A percentile compares a stretch with the other conserved stretches of the same genome.
phyloP scores from a whole-genome alignment of 176 grass and related monocot species.

The Typha latifolia region DNA sequence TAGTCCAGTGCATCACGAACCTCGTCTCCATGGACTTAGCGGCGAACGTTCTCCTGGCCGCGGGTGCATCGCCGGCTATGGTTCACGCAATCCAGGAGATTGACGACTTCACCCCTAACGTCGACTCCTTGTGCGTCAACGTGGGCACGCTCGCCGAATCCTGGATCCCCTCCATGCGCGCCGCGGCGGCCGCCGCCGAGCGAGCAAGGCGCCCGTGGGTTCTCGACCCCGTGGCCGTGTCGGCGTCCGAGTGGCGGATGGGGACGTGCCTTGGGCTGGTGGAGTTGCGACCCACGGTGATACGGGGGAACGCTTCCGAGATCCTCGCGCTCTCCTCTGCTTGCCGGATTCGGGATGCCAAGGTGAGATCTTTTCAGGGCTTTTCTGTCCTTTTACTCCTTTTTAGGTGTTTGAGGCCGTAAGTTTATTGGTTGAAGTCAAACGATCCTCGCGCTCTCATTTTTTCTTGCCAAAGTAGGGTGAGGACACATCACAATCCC shows the following conservation, averaged over 20 bases:
- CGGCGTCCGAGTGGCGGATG: conserved; percentile 66
- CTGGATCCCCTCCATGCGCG: conserved; percentile 77
- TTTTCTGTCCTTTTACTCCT: neutral
- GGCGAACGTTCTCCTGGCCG: conserved; percentile 63
- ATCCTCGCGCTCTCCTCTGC: conserved; percentile 68
- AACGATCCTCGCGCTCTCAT: no score
- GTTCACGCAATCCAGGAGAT: conserved; percentile 64
- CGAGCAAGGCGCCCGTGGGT: conserved; percentile 60
- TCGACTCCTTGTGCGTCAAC: conserved; percentile 59
- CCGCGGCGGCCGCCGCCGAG: conserved; percentile 25
- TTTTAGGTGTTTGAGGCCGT: neutral
- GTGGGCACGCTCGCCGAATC: conserved; percentile 65
- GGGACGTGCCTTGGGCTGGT: conserved; percentile 65
- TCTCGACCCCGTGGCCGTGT: conserved; percentile 64
- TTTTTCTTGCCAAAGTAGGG: no score
- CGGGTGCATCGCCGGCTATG: conserved; percentile 81
- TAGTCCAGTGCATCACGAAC: conserved; percentile 95
- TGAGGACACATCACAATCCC: no score
- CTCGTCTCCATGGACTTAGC: conserved; percentile 84
- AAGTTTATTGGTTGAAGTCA: neutral
- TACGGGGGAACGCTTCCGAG: conserved; percentile 82
- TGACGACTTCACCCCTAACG: conserved; percentile 66
- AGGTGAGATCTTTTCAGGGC: conserved; percentile 27
- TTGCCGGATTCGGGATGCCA: conserved; percentile 26
- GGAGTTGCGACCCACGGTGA: conserved; percentile 37